Evolutionary conservation across 2,329 filamentous ascomycete genomes (phyloP), one percentile per base, ranked within the genome.

Genomic region (Microcyclospora pomicola): DNA sequence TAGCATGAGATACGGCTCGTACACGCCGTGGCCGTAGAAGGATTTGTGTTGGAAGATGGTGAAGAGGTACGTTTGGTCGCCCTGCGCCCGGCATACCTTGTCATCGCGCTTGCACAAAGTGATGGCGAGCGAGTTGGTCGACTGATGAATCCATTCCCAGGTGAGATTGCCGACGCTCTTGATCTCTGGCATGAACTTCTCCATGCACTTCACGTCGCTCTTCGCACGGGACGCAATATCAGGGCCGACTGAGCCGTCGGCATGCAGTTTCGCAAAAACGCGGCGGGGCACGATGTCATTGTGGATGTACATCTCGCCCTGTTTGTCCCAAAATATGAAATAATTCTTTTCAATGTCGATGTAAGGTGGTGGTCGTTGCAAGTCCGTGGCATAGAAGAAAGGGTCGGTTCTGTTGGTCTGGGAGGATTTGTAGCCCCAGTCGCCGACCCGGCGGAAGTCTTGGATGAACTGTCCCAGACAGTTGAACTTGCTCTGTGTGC

Each of bases 401-500:
- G 51, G 5, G 7, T 24, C 19, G 19, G 19, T 24, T 24, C 19
- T 41, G 12, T 35, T 35, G 5, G 16, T 9, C 24, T 35, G 3
- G 12, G 33, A 19, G 27, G 33, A 31, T 15, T 58, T 51, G 2
- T 48, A 41, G 15, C 38, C 37, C 13, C 46, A 47, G 9, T 54
- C 57, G 38, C 67, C 63, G 6, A 68, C 55, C 2, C 76, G 53
- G 10, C 68, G 60, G 36, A 75, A 68, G 46, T 76, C 71, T 30
- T 71, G 66, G 11, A 71, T 58, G 59, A 67, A 77, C 47, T 71
- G 65, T 1, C 73, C 72, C 42, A 76, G 72, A 50, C 73, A 77
- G 2, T 66, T 69, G 42, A 64, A 61, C 0, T 47, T 41, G 0
- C 71, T 73, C 44, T 74, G 73, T 7, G 71, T 73, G 2, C 73